Evolutionary conservation across 495 filamentous ascomycete genomes (phyloP).

Genomic region (Apodospora peruviana): DNA sequence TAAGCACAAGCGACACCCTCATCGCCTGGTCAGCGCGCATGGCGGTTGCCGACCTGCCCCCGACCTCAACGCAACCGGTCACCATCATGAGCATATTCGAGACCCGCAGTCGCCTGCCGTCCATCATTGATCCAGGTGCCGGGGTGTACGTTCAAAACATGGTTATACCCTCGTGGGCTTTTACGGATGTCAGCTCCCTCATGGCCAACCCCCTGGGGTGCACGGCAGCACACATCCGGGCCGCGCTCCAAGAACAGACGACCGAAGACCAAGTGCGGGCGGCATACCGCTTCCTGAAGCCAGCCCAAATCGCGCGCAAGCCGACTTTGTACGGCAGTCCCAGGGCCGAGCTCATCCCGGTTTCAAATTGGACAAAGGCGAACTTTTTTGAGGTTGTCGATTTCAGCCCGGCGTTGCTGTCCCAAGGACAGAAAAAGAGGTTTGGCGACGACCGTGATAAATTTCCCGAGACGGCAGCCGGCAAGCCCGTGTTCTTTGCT

Average conservation of each 20-base stretch:
- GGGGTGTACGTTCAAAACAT: conserved; percentile 18
- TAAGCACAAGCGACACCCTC: conserved; percentile 36
- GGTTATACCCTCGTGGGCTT: background rate
- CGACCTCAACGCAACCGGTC: conserved; percentile 14
- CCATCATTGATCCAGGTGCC: conserved; percentile 1
- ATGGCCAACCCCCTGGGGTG: conserved; percentile 4
- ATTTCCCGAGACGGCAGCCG: background rate
- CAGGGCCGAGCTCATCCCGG: no score
- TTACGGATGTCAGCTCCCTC: background rate
- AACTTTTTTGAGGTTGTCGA: conserved; percentile 37
- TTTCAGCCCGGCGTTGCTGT: conserved; percentile 38
- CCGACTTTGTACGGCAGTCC: no score
- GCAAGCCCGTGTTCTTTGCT: conserved; percentile 12
- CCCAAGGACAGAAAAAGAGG: no score
- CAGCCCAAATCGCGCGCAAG: no score
- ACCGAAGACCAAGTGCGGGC: no score
- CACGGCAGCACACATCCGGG: conserved; percentile 30
- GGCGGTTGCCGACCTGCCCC: conserved; percentile 8
- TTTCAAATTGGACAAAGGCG: conserved; percentile 44
- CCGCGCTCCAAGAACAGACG: conserved; percentile 36
- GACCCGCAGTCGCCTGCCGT: conserved; percentile 17
- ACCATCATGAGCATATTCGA: conserved; percentile 28
- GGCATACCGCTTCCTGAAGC: no score
- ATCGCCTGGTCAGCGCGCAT: conserved; percentile 25
- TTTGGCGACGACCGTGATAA: no score